phyloP scores from a whole-genome alignment of 2,329 filamentous ascomycete species.

The Xylaria sp. region DNA sequence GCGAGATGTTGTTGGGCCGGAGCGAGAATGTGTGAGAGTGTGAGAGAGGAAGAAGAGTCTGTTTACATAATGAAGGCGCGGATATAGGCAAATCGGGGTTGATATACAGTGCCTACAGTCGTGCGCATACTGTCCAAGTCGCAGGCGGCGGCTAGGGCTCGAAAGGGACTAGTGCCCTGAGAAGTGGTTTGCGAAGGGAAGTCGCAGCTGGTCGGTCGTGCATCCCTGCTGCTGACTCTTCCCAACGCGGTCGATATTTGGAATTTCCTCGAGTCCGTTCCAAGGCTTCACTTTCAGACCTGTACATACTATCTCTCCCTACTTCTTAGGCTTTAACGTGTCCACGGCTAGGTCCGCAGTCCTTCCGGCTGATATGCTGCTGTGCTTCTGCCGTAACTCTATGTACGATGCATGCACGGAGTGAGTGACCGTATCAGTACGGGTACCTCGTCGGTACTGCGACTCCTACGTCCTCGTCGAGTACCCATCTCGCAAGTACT shows the following conservation, averaged over 20 bases:
- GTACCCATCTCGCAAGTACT: too few relatives aligned
- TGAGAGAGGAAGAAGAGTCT: too few relatives aligned
- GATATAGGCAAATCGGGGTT: not conserved
- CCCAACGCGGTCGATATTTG: conserved; percentile 19
- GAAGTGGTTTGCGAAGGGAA: too few relatives aligned
- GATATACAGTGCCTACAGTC: conserved; percentile 5
- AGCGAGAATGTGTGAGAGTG: too few relatives aligned
- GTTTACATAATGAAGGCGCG: not conserved
- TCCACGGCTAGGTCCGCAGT: conserved; percentile 7
- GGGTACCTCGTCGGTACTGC: too few relatives aligned
- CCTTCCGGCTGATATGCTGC: not conserved
- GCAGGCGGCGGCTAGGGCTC: not conserved
- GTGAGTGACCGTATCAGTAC: too few relatives aligned
- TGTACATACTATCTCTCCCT: too few relatives aligned
- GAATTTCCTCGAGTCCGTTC: conserved; percentile 11
- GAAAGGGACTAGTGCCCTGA: not conserved
- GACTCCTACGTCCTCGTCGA: too few relatives aligned
- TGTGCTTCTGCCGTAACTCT: too few relatives aligned
- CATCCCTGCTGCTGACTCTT: conserved; percentile 21
- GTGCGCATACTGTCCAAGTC: conserved; percentile 9
- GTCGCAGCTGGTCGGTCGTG: not conserved
- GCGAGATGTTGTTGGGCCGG: not conserved
- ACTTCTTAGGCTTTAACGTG: not conserved
- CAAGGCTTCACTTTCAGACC: not conserved
- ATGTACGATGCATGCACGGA: too few relatives aligned